These are phyloP conservation scores for Phialophora chinensis DNA, from an alignment of 2,329 filamentous ascomycete genomes.

Conservation along the genomic window DNA sequence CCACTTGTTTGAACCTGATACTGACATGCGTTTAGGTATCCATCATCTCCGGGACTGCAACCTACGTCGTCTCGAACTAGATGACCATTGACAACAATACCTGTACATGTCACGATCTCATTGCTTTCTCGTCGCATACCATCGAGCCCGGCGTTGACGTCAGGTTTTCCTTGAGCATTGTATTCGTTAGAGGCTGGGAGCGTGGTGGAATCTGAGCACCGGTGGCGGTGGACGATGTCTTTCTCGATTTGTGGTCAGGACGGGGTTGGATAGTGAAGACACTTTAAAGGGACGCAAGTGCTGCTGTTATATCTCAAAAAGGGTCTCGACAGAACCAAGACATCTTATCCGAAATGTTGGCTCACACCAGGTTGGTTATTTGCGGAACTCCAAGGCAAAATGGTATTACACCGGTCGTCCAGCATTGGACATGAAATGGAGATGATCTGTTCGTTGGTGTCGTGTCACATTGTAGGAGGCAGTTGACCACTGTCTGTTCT, in stretches of 20 bases:
- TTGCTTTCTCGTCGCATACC: conserved; percentile 34
- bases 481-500: neutral
- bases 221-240: conserved; percentile 14
- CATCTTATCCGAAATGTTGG: neutral
- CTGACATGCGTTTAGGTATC: conserved; percentile 50
- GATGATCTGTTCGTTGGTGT: neutral
- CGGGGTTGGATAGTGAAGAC: neutral
- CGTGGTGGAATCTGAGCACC: conserved; percentile 14
- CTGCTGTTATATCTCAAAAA: neutral
- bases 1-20: conserved; percentile 1
- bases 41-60: conserved; percentile 57
- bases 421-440: neutral
- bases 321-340: neutral
- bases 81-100: conserved; percentile 8
- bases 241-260: conserved; percentile 13
- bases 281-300: neutral
- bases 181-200: conserved; percentile 27
- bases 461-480: neutral
- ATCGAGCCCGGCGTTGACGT: conserved; percentile 35
- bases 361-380: neutral
- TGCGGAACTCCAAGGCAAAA: neutral
- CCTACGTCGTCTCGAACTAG: conserved; percentile 52
- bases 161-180: conserved; percentile 23
- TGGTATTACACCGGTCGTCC: neutral
- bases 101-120: conserved; percentile 34